phyloP scores from a whole-genome alignment of 345 rosid species.

The Arabis hirsuta region DNA sequence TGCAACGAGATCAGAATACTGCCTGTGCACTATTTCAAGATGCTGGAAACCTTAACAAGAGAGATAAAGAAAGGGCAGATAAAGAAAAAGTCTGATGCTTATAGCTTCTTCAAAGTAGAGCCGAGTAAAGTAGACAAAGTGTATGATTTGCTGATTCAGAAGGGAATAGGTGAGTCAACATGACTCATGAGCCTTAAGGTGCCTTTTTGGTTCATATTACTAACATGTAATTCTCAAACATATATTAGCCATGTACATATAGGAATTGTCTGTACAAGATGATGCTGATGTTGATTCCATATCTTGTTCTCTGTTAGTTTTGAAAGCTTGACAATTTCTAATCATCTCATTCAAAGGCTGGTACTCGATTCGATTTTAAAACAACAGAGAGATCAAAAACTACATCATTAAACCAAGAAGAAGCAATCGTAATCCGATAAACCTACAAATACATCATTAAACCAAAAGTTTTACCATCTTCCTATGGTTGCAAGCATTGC shows the following conservation, averaged over 20 bases:
- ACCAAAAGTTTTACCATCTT: constrained; percentile 20
- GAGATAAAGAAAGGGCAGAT: constrained; percentile 71
- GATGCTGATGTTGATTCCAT: constrained; percentile 11
- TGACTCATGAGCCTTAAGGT: constrained; percentile 43
- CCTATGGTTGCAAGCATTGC: constrained; percentile 15
- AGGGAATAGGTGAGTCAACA: constrained; percentile 55
- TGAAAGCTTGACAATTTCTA: not conserved
- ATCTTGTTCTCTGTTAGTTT: constrained; percentile 16
- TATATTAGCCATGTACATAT: constrained; percentile 22
- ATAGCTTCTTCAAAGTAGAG: constrained; percentile 77
- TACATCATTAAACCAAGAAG: not conserved
- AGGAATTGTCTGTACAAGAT: constrained; percentile 19
- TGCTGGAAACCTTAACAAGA: constrained; percentile 67
- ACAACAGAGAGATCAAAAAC: too few relatives aligned
- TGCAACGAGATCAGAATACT: constrained; percentile 74
- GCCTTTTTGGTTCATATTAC: constrained; percentile 18
- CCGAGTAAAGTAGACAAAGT: constrained; percentile 77
- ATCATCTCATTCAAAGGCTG: not conserved
- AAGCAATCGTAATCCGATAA: not conserved
- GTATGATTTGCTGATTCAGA: constrained; percentile 77
- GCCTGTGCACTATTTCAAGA: constrained; percentile 84
- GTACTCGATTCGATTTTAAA: too few relatives aligned
- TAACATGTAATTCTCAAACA: constrained; percentile 31
- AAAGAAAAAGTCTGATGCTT: constrained; percentile 77
- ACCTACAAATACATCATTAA: not conserved